Evolutionary conservation across 305 asterid species (phyloP).

Genomic region (Ajuga reptans): DNA sequence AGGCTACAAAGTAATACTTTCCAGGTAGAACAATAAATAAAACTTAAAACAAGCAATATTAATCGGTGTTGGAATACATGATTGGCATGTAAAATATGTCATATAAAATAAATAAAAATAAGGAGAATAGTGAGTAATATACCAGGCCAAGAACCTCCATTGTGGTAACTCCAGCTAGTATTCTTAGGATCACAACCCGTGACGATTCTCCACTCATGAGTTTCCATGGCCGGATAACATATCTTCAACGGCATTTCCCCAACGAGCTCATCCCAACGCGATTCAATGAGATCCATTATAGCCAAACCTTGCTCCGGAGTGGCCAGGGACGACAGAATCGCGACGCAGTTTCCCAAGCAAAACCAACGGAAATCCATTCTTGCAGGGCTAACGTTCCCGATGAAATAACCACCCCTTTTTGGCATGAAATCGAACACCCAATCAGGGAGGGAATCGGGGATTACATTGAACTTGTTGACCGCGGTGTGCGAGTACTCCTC

Average conservation of each 20-base stretch:
- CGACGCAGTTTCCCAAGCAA: conserved; percentile 71
- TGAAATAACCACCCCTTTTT: conserved; percentile 63
- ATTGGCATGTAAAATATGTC: no score
- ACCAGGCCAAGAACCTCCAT: conserved; percentile 96
- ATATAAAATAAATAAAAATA: neutral
- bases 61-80: no score
- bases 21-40: no score
- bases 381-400: conserved; percentile 81
- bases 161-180: conserved; percentile 80
- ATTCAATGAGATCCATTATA: conserved; percentile 75
- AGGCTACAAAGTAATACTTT: no score
- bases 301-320: conserved; percentile 81
- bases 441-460: conserved; percentile 77
- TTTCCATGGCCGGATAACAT: conserved; percentile 74
- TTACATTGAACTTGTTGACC: conserved; percentile 77
- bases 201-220: conserved; percentile 71
- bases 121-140: neutral
- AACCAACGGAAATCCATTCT: conserved; percentile 88
- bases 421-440: conserved; percentile 93
- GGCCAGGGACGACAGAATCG: conserved; percentile 65
- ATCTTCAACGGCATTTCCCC: conserved; percentile 85
- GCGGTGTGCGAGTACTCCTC: conserved; percentile 90
- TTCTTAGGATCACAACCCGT: conserved; percentile 87
- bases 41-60: no score
- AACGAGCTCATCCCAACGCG: conserved; percentile 65